phyloP scores from a whole-genome alignment of 176 grass and related monocot species.

The Pharus latifolius region DNA sequence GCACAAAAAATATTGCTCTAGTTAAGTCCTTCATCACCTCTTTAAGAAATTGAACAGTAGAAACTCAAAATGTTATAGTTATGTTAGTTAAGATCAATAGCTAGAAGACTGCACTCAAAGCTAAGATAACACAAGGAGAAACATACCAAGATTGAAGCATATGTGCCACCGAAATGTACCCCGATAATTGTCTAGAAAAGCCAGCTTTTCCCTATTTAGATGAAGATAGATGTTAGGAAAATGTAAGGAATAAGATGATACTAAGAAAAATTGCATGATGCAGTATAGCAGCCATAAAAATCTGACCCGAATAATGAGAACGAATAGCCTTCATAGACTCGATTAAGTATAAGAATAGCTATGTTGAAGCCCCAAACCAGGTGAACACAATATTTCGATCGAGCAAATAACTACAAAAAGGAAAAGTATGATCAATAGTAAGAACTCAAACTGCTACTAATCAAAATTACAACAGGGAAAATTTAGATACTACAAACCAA shows the following conservation, averaged over 20 bases:
- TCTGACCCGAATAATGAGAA: slow-evolving; percentile 88
- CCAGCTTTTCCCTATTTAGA: slow-evolving; percentile 44
- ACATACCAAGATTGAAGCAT: slow-evolving; percentile 94
- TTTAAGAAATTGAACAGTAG: not conserved
- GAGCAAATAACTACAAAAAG: slow-evolving; percentile 68
- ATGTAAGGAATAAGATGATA: not conserved
- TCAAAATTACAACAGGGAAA: not conserved
- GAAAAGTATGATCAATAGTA: not conserved
- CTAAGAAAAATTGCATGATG: not conserved
- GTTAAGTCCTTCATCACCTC: not conserved
- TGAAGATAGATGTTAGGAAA: slow-evolving; percentile 7
- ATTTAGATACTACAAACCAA: not conserved
- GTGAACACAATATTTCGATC: slow-evolving; percentile 44
- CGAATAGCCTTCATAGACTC: slow-evolving; percentile 90
- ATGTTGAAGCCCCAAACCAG: slow-evolving; percentile 87
- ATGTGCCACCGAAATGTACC: slow-evolving; percentile 99
- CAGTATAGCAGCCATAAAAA: slow-evolving; percentile 9
- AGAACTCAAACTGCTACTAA: not conserved
- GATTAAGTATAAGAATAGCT: slow-evolving; percentile 71
- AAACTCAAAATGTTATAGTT: not conserved
- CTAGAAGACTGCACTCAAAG: not conserved
- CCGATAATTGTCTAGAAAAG: slow-evolving; percentile 69
- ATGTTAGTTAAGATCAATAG: not conserved
- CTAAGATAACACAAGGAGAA: not conserved
- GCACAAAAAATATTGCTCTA: not conserved